Percentiles rank a stretch among this genome's conserved stretches.
Evolutionary conservation across 306 rosid genomes (phyloP).

Genomic region (Boehmeria nivea): DNA sequence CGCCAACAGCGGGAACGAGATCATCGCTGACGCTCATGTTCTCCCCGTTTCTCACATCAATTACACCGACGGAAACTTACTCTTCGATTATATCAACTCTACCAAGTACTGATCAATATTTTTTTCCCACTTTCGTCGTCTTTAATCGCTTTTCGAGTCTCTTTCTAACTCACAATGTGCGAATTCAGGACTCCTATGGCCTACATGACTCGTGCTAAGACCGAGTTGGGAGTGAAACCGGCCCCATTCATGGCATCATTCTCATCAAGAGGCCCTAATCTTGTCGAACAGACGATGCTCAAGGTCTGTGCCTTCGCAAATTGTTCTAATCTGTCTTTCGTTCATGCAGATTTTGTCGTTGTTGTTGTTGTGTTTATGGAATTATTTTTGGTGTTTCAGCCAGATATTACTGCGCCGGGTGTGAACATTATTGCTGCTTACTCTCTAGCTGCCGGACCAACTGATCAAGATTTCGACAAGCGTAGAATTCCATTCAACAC

Average conservation of each 20-base stretch:
- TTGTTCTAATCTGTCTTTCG: no score
- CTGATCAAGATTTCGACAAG: constrained; percentile 20
- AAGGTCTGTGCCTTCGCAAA: constrained; percentile 41
- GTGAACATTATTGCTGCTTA: constrained; percentile 40
- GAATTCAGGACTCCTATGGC: constrained; percentile 52
- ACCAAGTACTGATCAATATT: constrained; percentile 35
- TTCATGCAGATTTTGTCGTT: no score
- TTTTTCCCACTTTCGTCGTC: not conserved
- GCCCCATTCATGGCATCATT: constrained; percentile 55
- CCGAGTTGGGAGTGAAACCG: constrained; percentile 32
- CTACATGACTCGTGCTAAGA: constrained; percentile 30
- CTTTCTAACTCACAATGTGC: not conserved
- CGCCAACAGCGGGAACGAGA: not conserved
- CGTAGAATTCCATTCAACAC: constrained; percentile 24
- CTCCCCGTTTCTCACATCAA: constrained; percentile 40
- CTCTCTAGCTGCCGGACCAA: constrained; percentile 14
- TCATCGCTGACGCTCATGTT: constrained; percentile 32
- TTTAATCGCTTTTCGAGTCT: not conserved
- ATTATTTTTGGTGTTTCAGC: constrained; percentile 18
- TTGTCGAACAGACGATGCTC: constrained; percentile 34
- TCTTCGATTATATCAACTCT: constrained; percentile 35
- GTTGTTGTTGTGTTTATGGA: not conserved
- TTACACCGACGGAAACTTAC: constrained; percentile 27
- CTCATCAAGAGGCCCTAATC: constrained; percentile 73
- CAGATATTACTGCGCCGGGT: constrained; percentile 62